These are phyloP conservation scores for Przewalskia tangutica DNA, from an alignment of 257 asterid genomes.

Conservation along the genomic window DNA sequence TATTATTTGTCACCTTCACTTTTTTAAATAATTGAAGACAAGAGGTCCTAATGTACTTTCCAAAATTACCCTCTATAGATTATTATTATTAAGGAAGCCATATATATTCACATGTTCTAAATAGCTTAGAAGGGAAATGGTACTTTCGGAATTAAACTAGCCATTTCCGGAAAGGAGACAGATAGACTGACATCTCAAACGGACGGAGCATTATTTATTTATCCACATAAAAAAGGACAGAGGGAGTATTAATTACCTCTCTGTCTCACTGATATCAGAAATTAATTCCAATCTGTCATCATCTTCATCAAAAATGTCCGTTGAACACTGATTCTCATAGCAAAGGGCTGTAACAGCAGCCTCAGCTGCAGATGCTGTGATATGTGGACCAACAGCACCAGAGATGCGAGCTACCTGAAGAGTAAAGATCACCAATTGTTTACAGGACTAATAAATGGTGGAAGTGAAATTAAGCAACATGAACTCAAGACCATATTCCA, in stretches of 20 bases:
- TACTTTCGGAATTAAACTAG: not conserved
- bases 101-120: conserved; percentile 1
- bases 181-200: not conserved
- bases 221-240: not conserved
- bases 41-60: not conserved
- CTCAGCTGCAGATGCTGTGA: conserved; percentile 74
- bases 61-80: not conserved
- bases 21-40: not conserved
- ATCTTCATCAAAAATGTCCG: conserved; percentile 57
- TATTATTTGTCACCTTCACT: not conserved
- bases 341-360: conserved; percentile 90
- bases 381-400: conserved; percentile 58
- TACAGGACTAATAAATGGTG: not conserved
- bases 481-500: not conserved
- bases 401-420: conserved; percentile 68
- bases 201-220: conserved; percentile 1
- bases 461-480: not conserved
- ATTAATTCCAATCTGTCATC: conserved; percentile 31
- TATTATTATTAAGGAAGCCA: not conserved
- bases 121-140: conserved; percentile 25
- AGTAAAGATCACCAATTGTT: not conserved
- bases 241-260: conserved; percentile 30
- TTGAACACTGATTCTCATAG: conserved; percentile 76
- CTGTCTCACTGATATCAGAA: conserved; percentile 28
- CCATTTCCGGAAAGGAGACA: not conserved